Base-by-base conservation (phyloP, 2,329 filamentous ascomycete genomes). In the Alternaria brassicicola region DNA sequence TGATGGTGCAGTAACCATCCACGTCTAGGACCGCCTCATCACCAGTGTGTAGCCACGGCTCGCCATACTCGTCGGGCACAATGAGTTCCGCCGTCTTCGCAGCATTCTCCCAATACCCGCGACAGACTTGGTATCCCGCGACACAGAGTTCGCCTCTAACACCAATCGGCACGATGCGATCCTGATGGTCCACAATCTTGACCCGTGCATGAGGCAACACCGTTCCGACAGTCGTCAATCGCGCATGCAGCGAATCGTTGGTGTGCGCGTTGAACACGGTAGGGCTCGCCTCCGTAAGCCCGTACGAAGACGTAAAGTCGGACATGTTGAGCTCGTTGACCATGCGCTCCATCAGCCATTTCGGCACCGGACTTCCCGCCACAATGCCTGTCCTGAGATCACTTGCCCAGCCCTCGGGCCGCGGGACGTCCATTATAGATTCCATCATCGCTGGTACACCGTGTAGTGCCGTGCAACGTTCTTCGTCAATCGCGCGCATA, bases 391-490 rank as follows among this genome's bases (percentile, higher is more conserved):
- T 93, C 31, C 91, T 83, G 17, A 93, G 81, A 19, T 69, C 42
- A 5, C 67, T 71, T 1, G 59, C 66, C 66, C 84, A 85, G 15
- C 77, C 72, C 3, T 67, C 63, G 0, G 82, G 82, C 54, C 82
- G 79, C n/a, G 80, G 79, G 1, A 83, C 69, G 36, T 76, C 76
- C 55, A 86, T 79, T 9, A 85, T 81, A 0, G 88, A 87, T 71
- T 92, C 89, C 75, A 93, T 92, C 91, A 94, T 94, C 55, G 91
- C 90, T 0, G 91, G 91, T 0, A 94, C 91, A 31, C 91, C 91
- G 71, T 93, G 90, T 0, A 94, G 81, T 0, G 89, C 91, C 0
- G 91, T 94, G 74, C 79, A 81, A 31, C 68, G 71, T 54, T 82
- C 79, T 8, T 74, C 70, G 6, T 75, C 74, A 36, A 94, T 86